These are phyloP conservation scores for Argentina anserina DNA, from an alignment of 306 rosid species.

Conservation along the genomic window DNA sequence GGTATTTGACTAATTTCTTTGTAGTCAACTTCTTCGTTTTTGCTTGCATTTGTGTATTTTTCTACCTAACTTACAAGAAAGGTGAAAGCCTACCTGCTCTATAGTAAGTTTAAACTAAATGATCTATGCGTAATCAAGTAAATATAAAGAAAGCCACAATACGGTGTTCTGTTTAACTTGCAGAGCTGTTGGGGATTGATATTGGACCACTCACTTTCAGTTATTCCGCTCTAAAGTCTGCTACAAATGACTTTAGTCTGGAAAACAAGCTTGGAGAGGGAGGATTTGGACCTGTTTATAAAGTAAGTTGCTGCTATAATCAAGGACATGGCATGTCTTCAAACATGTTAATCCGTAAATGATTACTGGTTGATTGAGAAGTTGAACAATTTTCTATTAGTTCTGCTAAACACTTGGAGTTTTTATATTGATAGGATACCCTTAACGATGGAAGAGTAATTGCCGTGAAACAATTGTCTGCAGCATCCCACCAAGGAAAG, in stretches of 20 bases:
- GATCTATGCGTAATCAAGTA: neutral
- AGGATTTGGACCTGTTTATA: constrained; percentile 83
- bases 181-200: constrained; percentile 70
- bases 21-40: neutral
- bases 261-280: constrained; percentile 77
- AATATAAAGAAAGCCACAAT: too few species aligned
- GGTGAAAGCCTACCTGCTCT: neutral
- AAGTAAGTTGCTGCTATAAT: constrained; percentile 46
- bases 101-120: neutral
- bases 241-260: constrained; percentile 58
- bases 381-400: too few species aligned
- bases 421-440: constrained; percentile 47
- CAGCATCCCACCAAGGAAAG: constrained; percentile 78
- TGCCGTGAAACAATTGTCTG: constrained; percentile 78
- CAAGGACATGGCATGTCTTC: too few species aligned
- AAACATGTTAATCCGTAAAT: neutral
- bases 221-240: constrained; percentile 51
- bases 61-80: neutral
- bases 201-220: constrained; percentile 62
- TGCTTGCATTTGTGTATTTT: neutral
- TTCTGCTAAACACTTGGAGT: neutral
- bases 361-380: neutral
- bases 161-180: constrained; percentile 17
- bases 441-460: constrained; percentile 71
- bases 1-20: neutral